Evolutionary conservation across 2,329 filamentous ascomycete species (phyloP), one percentile per base, ranked within the genome.

Genomic region (Fusarium torreyae): DNA sequence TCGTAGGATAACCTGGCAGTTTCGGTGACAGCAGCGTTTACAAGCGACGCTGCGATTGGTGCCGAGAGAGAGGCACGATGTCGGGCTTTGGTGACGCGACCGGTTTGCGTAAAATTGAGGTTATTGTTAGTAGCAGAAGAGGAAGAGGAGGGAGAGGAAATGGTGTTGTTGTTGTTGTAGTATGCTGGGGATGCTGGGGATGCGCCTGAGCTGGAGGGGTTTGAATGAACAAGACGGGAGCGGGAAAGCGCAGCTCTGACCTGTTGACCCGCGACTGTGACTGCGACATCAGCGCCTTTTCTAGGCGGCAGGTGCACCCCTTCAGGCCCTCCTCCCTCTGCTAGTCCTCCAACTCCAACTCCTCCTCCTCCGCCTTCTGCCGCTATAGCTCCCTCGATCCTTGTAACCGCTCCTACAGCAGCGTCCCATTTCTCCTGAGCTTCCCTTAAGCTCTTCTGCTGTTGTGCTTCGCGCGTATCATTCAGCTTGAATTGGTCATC

Each of bases 1-100:
- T 67, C 67, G 68, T 71, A 67, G 34, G 60, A 66, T n/a, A 69
- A 46, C 33, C 65, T 70, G 28, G 63, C 68, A 48, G 58, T 70
- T 54, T 72, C 72, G 5, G 72, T 70, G 15, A 57, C 67, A 34
- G 71, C 72, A 42, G 63, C 60, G 33, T 52, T 71, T 11, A 69
- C 64, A 10, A 74, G 57, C 14, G 71, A 67, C 26, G 70, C 62
- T 17, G 68, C 68, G 24, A 66, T 66, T 39, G 71, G 66, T 36
- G 66, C 63, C 3, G 71, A 73, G 28, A 66, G 66, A 44, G 69
- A 69, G 15, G 62, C 57, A 6, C 66, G 66, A 46, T 76, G 74
- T 18, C 70, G 63, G 31, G 63, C 44, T 59, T 77, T 77, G 48
- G 66, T 71, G 57, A 77, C 67, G 62, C 75, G 73, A 26, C 75